These are phyloP conservation scores for Cavenderia fasciculata DNA, from an alignment of 78 protist species.

Conservation along the genomic window DNA sequence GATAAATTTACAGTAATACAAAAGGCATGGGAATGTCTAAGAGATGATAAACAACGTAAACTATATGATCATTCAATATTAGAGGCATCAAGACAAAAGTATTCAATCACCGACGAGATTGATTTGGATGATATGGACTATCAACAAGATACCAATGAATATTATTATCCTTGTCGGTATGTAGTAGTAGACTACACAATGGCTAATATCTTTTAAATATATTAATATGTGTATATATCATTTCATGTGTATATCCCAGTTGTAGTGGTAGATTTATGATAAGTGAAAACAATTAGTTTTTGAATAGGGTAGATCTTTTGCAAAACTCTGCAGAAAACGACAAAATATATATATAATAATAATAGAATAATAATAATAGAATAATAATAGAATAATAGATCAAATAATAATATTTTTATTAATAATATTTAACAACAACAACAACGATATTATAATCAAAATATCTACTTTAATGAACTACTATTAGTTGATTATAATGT, in stretches of 20 bases:
- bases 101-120: conserved; percentile 51
- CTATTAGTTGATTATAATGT: no score
- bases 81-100: conserved; percentile 42
- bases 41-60: conserved; percentile 8
- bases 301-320: conserved; percentile 22
- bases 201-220: neutral
- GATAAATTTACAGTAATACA: conserved; percentile 17
- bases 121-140: conserved; percentile 65
- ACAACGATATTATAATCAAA: neutral
- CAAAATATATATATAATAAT: conserved; percentile 13
- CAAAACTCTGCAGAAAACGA: conserved; percentile 20
- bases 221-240: neutral
- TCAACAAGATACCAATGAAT: neutral
- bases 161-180: conserved; percentile 22
- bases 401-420: neutral
- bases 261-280: conserved; percentile 29
- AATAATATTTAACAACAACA: neutral
- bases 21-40: conserved; percentile 34
- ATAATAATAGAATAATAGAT: neutral
- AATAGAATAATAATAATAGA: neutral
- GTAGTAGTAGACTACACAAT: neutral
- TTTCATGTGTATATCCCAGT: neutral
- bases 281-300: conserved; percentile 27
- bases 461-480: no score
- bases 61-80: conserved; percentile 27